A percentile compares a stretch with the other conserved stretches of the same genome.
Conservation (phyloP, 1,139 yeast genomes). For the Suhomyces panamericanus region DNA sequence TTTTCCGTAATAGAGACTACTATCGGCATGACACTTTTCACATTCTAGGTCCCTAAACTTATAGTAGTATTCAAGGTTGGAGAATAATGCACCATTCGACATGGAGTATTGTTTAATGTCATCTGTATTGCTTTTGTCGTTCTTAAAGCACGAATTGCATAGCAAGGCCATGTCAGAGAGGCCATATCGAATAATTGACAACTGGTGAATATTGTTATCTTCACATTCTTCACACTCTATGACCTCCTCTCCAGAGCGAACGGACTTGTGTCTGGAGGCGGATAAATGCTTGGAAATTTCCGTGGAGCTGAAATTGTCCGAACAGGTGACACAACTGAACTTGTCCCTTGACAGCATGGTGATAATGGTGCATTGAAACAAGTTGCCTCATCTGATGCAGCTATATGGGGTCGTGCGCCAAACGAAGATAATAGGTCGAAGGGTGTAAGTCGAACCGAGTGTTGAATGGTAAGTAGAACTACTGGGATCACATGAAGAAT, state of each 20-base stretch:
- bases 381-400: slow-evolving; percentile 1
- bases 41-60: slow-evolving; percentile 55
- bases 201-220: slow-evolving; percentile 54
- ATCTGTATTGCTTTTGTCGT: slow-evolving; percentile 41
- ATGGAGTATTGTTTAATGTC: slow-evolving; percentile 53
- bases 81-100: slow-evolving; percentile 55
- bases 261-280: slow-evolving; percentile 54
- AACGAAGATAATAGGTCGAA: no score
- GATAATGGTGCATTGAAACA: background rate
- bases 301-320: slow-evolving; percentile 18
- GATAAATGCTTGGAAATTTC: slow-evolving; percentile 48
- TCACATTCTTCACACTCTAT: slow-evolving; percentile 60
- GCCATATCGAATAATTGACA: slow-evolving; percentile 53
- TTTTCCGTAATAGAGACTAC: slow-evolving; percentile 39
- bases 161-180: slow-evolving; percentile 54
- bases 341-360: slow-evolving; percentile 3
- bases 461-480: no score
- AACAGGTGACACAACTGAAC: slow-evolving; percentile 36
- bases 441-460: no score
- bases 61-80: slow-evolving; percentile 47
- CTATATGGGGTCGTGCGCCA: background rate
- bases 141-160: slow-evolving; percentile 49
- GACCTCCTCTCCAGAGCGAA: slow-evolving; percentile 40
- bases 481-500: no score
- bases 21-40: slow-evolving; percentile 42